Evolutionary conservation across 768 basidiomycete genomes (phyloP), one percentile per base, ranked within the genome.

Genomic region (Dacryopinax spathularia): DNA sequence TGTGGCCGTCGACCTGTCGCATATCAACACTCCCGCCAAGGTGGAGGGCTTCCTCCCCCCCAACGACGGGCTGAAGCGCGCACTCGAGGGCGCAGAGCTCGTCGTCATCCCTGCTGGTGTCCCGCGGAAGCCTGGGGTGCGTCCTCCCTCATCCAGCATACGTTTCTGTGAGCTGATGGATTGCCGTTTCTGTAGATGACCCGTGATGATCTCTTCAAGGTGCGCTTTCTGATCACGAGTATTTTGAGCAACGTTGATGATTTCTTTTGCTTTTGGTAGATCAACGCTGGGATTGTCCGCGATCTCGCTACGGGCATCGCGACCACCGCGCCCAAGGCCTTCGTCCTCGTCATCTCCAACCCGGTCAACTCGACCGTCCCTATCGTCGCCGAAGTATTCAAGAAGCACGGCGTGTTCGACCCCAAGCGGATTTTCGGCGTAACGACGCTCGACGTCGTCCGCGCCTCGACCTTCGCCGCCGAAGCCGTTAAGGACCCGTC

Each of bases 321-420:
- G 16, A 84, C 81, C 16, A 72, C 77, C 60, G 83, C 84, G 41
- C 95, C 95, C 65, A 93, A 92, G 72, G 96, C 96, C 22, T 87
- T 88, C 70, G 84, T 98, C 44, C 84, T 93, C 60, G 93, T 99
- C 68, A 98, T 99, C 75, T 95, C 96, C 69, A 99, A 99, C 80
- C 96, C 96, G 33, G 95, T 99, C 73, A 98, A 99, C 83, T 97
- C 95, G 41, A 97, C 96, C 36, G 95, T 98, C 36, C 96, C 96
- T 59, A 91, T 99, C 71, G 91, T 92, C 48, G 91, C 84, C 16
- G 95, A 98, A 75, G 87, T 95, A 35, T 84, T 94, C 79, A 99
- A 95, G 84, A 87, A 91, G 75, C 82, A 87, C 67, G 86, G 85
- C 44, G 88, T 91, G 31, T 98, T 88, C 73, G 85, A 99, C 74